phyloP scores from a whole-genome alignment of 2,329 filamentous ascomycete species.

The Lasiodiplodia theobromae region DNA sequence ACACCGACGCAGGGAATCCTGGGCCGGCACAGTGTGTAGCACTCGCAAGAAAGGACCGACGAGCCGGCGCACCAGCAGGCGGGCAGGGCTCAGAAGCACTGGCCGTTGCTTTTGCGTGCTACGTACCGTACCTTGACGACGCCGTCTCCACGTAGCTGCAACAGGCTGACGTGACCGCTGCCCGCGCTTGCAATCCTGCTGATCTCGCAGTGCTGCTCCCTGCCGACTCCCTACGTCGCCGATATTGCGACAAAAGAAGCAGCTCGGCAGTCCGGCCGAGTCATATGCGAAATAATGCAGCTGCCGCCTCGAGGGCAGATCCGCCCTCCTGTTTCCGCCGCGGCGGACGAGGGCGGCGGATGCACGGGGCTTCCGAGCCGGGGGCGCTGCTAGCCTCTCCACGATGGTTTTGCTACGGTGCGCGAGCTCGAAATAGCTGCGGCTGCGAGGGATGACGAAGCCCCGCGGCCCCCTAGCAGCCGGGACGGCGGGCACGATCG shows the following conservation, averaged over 20 bases:
- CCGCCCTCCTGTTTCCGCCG: slow-evolving; percentile 27
- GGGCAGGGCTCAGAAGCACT: neutral
- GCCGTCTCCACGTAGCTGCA: slow-evolving; percentile 13
- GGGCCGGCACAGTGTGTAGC: neutral
- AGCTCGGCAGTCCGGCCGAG: slow-evolving; percentile 25
- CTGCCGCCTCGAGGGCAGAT: slow-evolving; percentile 11
- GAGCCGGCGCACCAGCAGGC: neutral
- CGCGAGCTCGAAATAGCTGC: slow-evolving; percentile 20
- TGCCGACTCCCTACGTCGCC: slow-evolving; percentile 11
- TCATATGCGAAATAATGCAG: slow-evolving; percentile 25
- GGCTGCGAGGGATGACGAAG: slow-evolving; percentile 25
- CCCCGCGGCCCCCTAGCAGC: slow-evolving; percentile 10
- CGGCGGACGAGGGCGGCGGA: slow-evolving; percentile 18
- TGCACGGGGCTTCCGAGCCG: slow-evolving; percentile 25
- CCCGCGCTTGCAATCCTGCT: slow-evolving; percentile 20
- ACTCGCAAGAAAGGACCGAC: neutral
- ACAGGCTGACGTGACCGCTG: slow-evolving; percentile 20
- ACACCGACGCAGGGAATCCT: slow-evolving; percentile 8
- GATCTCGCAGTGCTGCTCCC: slow-evolving; percentile 19
- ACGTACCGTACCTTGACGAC: neutral
- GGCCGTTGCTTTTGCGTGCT: slow-evolving; percentile 17
- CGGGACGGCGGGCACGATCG: neutral
- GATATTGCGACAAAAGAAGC: slow-evolving; percentile 14
- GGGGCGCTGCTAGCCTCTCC: slow-evolving; percentile 6
- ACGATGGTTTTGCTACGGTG: slow-evolving; percentile 22